Conservation (phyloP, 306 rosid species). For the Pyrus pyrifolia region DNA sequence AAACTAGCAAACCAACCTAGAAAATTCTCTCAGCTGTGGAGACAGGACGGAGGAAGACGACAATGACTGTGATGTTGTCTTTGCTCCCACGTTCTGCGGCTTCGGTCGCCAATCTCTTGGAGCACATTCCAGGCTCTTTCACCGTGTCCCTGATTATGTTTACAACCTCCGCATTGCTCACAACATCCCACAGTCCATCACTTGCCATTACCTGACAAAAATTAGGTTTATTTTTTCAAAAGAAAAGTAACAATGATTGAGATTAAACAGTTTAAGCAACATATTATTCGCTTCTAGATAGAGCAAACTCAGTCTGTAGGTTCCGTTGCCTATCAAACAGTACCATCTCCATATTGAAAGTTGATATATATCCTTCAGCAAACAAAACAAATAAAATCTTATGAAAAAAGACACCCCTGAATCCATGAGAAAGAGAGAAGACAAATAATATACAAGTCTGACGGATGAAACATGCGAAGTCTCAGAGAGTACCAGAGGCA, state of each 20-base stretch:
- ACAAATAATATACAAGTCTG: too few species aligned
- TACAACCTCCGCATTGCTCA: conserved; percentile 62
- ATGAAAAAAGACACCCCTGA: too few species aligned
- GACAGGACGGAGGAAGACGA: conserved; percentile 67
- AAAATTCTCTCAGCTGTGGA: conserved; percentile 88
- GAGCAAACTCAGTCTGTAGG: not conserved
- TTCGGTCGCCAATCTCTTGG: conserved; percentile 85
- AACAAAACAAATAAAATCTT: too few species aligned
- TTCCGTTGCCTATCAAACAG: not conserved
- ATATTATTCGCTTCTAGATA: not conserved
- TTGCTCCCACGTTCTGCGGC: conserved; percentile 88
- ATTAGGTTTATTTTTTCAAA: not conserved
- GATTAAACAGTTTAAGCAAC: not conserved
- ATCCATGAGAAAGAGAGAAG: too few species aligned
- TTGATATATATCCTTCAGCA: too few species aligned
- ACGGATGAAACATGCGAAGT: too few species aligned
- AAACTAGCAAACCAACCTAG: conserved; percentile 18
- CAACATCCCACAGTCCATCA: conserved; percentile 91
- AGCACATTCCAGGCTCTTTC: conserved; percentile 91
- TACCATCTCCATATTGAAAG: too few species aligned
- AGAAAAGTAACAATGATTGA: not conserved
- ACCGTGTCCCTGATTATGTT: conserved; percentile 69
- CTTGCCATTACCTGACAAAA: conserved; percentile 76
- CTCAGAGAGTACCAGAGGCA: too few species aligned
- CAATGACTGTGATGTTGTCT: conserved; percentile 82